phyloP scores from a whole-genome alignment of 1,284 basidiomycete genomes.

The Kwoniella shivajii region DNA sequence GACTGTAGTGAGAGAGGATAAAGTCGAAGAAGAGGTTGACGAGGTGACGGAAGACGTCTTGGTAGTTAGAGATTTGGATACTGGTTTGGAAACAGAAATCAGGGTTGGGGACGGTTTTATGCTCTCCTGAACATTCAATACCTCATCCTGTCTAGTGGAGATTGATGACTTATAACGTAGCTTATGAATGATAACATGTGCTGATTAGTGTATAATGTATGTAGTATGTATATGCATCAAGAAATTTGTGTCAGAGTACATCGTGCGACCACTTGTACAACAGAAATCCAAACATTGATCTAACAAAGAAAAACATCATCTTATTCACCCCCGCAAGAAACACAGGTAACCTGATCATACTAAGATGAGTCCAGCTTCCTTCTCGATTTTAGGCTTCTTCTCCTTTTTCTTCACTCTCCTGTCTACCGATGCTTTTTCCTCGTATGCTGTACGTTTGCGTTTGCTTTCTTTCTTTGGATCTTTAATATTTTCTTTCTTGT shows the following conservation, averaged over 20 bases:
- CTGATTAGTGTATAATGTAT: too few species aligned
- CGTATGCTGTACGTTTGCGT: slow-evolving; percentile 18
- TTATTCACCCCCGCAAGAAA: too few species aligned
- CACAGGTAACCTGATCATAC: too few species aligned
- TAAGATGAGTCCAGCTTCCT: too few species aligned
- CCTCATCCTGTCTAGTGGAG: too few species aligned
- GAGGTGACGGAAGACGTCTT: neutral
- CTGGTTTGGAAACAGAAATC: slow-evolving; percentile 12
- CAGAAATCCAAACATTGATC: too few species aligned
- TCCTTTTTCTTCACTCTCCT: slow-evolving; percentile 1
- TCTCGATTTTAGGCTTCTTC: neutral
- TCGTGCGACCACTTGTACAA: too few species aligned
- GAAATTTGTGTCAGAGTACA: too few species aligned
- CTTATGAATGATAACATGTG: too few species aligned
- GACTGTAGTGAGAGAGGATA: neutral
- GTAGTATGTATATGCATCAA: too few species aligned
- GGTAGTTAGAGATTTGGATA: slow-evolving; percentile 14
- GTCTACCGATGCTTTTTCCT: neutral
- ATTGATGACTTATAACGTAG: neutral
- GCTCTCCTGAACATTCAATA: too few species aligned
- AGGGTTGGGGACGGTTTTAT: slow-evolving; percentile 2
- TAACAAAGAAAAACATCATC: too few species aligned
- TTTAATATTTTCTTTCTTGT: slow-evolving; percentile 1
- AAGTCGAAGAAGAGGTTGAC: neutral
- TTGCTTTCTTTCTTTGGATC: slow-evolving; percentile 7